Base-by-base conservation (phyloP, 108 stramenopile genomes). In the Stephanodiscus minutulus region DNA sequence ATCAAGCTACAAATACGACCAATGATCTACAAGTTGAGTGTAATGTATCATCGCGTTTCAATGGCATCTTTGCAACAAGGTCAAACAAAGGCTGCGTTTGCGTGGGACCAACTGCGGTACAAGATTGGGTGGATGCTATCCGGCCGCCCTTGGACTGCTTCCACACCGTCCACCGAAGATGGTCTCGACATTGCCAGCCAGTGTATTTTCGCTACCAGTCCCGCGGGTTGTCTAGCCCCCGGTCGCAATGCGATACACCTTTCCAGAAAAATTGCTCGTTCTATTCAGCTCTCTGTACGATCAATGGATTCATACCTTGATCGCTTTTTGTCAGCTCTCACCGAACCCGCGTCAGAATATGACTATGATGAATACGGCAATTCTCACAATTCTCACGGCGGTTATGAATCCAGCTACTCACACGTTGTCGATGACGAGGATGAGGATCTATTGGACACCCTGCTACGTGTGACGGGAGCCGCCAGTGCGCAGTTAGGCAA, bases 171-270 rank as follows among this genome's bases (percentile, higher is more conserved):
- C 13, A 35, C 2, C 22, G 68, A 79, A 31, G 35, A 72, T 8
- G 17, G 24, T 24, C 43, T 64, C 24, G 31, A 22, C 7, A 53
- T 39, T 46, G 12, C 35, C n/a, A 61, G 59, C 54, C 44, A 66
- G 60, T 90, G 89, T 67, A 73, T 88, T 12, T 90, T 72, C 69
- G 72, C 86, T 12, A 90, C 89, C 7, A 80, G 85, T 43, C 72
- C 77, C 21, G 72, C 68, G 33, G 89, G 89, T 17, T 90, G 89
- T 44, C 60, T 74, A 49, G 68, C 86, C 8, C 59, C 87, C 22
- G 87, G 68, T 12, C 72, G 89, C 11, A 67, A 73, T 60, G 72
- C 74, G 0, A 62, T 82, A 17, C 67, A 83, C 61, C 69, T 88
- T 9, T 63, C 84, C 24, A 73, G 70, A 21, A 74, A 76, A 46